Conservation (phyloP, 306 rosid species). For the Glycine soja region DNA sequence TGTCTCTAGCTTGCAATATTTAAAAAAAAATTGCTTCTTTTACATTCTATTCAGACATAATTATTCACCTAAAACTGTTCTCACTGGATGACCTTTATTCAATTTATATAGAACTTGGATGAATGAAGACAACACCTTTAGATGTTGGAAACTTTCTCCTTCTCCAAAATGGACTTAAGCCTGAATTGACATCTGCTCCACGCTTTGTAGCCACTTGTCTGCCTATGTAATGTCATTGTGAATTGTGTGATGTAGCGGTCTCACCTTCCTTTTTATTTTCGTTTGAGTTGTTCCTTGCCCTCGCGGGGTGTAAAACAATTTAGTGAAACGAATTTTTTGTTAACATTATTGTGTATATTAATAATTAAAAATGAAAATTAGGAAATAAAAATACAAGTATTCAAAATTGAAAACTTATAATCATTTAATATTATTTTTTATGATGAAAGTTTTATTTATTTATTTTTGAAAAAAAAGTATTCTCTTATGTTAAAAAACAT, state of each 20-base stretch:
- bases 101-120: background rate
- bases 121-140: background rate
- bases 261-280: background rate
- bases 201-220: constrained; percentile 21
- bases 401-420: background rate
- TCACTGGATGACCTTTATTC: background rate
- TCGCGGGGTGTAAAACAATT: background rate
- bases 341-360: background rate
- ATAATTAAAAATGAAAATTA: background rate
- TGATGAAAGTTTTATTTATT: no score
- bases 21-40: background rate
- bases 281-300: background rate
- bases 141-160: constrained; percentile 20
- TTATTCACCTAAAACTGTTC: background rate
- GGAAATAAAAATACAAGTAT: background rate
- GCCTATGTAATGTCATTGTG: background rate
- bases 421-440: no score
- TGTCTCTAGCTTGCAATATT: no score
- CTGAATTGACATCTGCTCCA: no score
- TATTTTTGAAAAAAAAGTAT: no score
- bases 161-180: background rate
- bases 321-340: background rate
- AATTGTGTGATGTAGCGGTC: background rate
- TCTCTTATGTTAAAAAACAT: no score
- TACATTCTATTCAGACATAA: background rate